Evolutionary conservation across 441 rosid genomes (phyloP), one percentile per base, ranked within the genome.

Genomic region (Jatropha podagrica): DNA sequence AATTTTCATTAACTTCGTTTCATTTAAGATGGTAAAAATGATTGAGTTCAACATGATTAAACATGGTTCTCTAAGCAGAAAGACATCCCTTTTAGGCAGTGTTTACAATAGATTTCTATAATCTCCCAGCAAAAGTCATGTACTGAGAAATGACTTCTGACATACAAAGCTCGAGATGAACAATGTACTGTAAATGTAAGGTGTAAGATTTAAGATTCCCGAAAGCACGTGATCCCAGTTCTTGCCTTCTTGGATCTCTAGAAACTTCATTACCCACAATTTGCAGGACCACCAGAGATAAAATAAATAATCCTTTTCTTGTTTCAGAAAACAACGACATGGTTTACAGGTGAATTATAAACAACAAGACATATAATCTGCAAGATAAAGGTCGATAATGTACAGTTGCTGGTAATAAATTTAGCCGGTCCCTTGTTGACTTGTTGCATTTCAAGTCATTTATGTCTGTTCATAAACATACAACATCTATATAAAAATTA

Each of bases 11-110:
- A 13, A 67, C 15, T 15, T 4, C 17, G 8, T 27, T 27, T 10
- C 38, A 37, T 14, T 59, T 71, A 3, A 38, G 38, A 46, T 71
- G 52, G 56, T 14, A 72, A 60, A 61, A 77, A 75, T 79, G 74
- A 81, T 77, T 58, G 74, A 74, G 27, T 63, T 69, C 72, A 75
- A 56, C 69, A 72, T 65, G 46, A 51, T 60, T 51, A 46, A 58
- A 20, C 68, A 44, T 51, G 32, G 32, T 42, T 23, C 23, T 51
- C 8, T 38, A 18, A 56, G 37, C 38, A 37, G 3, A 8, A 17
- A 32, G n/a, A 2, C 56, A 68, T 68, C n/a, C 42, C 20, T 26
- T 6, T 27, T 27, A 2, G 32, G 38, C 40, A 60, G 0, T 59
- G 38, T 60, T 60, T 26, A 4, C 64, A 32, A 27, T 52, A 4